phyloP scores from a whole-genome alignment of 2,329 filamentous ascomycete species.

The Orbilia brochopaga region DNA sequence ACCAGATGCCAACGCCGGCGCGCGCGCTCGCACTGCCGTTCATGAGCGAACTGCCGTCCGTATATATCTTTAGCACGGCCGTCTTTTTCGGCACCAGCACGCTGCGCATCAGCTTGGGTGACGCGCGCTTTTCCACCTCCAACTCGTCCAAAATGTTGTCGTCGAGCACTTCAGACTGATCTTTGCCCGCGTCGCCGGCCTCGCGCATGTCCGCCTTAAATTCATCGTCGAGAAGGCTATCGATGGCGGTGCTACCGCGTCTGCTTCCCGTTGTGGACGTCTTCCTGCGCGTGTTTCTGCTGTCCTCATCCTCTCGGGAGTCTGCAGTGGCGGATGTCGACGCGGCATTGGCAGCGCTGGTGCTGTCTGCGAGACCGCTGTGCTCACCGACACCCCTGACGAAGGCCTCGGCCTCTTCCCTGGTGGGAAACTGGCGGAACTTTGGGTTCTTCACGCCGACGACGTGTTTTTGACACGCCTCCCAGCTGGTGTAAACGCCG shows the following conservation, averaged over 20 bases:
- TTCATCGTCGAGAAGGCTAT: constrained; percentile 46
- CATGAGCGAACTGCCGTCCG: constrained; percentile 67
- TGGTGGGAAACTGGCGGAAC: constrained; percentile 62
- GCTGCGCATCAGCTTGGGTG: constrained; percentile 52
- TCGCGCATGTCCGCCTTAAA: constrained; percentile 39
- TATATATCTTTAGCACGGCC: constrained; percentile 63
- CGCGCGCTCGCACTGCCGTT: constrained; percentile 66
- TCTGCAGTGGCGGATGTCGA: constrained; percentile 54
- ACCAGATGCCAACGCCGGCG: constrained; percentile 70
- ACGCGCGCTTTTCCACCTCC: constrained; percentile 41
- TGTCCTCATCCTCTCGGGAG: constrained; percentile 60
- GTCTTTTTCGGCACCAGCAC: constrained; percentile 51
- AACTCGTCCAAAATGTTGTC: constrained; percentile 48
- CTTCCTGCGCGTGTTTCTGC: constrained; percentile 64
- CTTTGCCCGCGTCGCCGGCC: constrained; percentile 39
- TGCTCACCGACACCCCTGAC: constrained; percentile 63
- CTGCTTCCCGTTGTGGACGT: constrained; percentile 53
- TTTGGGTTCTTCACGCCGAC: constrained; percentile 70
- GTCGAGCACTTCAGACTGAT: constrained; percentile 49
- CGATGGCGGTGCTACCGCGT: constrained; percentile 47
- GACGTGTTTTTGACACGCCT: constrained; percentile 68
- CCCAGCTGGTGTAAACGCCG: constrained; percentile 69
- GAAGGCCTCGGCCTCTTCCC: constrained; percentile 71
- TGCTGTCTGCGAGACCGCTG: constrained; percentile 57
- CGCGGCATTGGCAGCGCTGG: constrained; percentile 53